These are phyloP conservation scores for Adiantum capillusveneris DNA, from an alignment of 75 land plant species.

Conservation along the genomic window DNA sequence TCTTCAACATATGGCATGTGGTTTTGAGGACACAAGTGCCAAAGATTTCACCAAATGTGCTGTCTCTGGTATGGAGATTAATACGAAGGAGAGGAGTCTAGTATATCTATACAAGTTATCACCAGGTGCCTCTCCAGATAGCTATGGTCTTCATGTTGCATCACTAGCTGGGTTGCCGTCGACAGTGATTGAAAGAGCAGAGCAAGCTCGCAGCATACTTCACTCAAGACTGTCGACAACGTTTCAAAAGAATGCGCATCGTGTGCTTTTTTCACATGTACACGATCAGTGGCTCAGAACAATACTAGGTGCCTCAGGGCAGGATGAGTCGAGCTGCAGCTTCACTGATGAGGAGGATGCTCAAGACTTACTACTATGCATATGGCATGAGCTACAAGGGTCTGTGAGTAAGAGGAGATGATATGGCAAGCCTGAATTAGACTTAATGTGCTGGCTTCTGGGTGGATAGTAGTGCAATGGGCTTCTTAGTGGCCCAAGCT, in stretches of 20 bases:
- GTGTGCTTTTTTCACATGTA: constrained; percentile 56
- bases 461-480: too few relatives aligned
- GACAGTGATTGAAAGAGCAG: constrained; percentile 55
- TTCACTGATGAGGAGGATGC: constrained; percentile 29
- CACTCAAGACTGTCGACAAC: constrained; percentile 30
- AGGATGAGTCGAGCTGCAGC: constrained; percentile 6
- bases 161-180: constrained; percentile 67
- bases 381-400: constrained; percentile 64
- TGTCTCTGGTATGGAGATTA: not conserved
- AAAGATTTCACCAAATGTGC: not conserved
- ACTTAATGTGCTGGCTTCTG: too few relatives aligned
- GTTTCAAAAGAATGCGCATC: constrained; percentile 43
- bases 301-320: constrained; percentile 11
- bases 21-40: constrained; percentile 22
- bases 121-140: constrained; percentile 73
- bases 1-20: constrained; percentile 83
- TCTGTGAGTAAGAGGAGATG: too few relatives aligned
- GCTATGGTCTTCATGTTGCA: constrained; percentile 91
- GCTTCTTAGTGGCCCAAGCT: too few relatives aligned
- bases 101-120: constrained; percentile 69
- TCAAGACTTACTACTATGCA: constrained; percentile 43
- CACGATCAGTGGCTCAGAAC: constrained; percentile 64
- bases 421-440: too few relatives aligned
- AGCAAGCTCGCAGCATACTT: constrained; percentile 46
- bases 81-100: constrained; percentile 29